Conservation (phyloP, 148 eudicot genomes). For the Arbutus unedo region DNA sequence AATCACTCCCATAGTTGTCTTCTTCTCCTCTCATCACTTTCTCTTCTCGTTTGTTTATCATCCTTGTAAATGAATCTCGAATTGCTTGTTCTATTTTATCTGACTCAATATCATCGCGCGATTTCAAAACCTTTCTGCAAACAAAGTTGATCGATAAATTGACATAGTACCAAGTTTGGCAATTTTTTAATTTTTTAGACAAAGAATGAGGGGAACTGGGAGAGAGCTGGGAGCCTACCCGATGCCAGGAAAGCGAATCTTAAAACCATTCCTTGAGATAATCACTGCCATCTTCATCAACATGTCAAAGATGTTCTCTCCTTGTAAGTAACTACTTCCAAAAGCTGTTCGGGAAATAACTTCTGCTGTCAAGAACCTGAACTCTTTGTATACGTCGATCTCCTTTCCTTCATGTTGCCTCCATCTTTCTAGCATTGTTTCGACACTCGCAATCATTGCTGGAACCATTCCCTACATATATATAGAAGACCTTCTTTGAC, state of each 20-base stretch:
- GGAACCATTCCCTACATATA: not conserved
- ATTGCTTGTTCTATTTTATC: not conserved
- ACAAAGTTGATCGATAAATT: not conserved
- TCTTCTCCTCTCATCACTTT: not conserved
- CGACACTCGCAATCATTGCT: not conserved
- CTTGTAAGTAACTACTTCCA: conserved; percentile 9
- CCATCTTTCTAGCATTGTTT: conserved; percentile 6
- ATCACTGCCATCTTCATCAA: not conserved
- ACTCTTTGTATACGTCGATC: not conserved
- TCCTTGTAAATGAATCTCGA: not conserved
- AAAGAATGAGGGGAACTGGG: too few relatives aligned
- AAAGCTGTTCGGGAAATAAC: conserved; percentile 6
- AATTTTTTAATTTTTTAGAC: not conserved
- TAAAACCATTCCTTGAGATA: not conserved
- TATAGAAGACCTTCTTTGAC: too few relatives aligned
- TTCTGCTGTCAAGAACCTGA: not conserved
- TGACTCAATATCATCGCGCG: not conserved
- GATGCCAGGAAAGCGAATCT: not conserved
- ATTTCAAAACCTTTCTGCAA: not conserved
- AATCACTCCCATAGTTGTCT: not conserved
- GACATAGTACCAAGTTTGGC: not conserved
- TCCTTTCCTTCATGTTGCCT: conserved; percentile 1
- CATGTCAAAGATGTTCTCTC: conserved; percentile 11
- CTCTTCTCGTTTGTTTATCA: conserved; percentile 6
- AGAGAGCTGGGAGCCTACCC: not conserved